A percentile compares a stretch with the other conserved stretches of the same genome.
Conservation (phyloP, 129 eudicot species). For the Centaurea solstitialis region DNA sequence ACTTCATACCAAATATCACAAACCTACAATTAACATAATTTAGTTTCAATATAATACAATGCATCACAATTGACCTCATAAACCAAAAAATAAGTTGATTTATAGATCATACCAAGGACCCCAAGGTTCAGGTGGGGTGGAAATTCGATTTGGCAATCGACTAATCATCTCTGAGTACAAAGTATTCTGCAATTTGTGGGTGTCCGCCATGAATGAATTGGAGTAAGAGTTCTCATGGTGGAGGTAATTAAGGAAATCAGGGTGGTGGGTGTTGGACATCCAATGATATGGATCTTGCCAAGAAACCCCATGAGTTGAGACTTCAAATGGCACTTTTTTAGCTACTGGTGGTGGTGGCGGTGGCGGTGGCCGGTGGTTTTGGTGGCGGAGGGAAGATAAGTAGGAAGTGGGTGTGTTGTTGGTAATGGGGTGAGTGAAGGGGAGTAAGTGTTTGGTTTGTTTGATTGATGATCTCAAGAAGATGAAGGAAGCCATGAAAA, state of each 20-base stretch:
- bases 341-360: slow-evolving; percentile 66
- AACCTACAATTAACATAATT: neutral
- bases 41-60: neutral
- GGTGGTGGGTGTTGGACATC: slow-evolving; percentile 81
- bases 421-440: slow-evolving; percentile 22
- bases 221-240: slow-evolving; percentile 63
- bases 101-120: slow-evolving; percentile 64
- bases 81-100: neutral
- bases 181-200: slow-evolving; percentile 41
- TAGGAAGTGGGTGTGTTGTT: slow-evolving; percentile 16
- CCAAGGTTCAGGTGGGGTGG: slow-evolving; percentile 83
- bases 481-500: slow-evolving; percentile 27
- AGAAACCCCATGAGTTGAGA: slow-evolving; percentile 60
- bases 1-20: neutral
- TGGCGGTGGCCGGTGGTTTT: slow-evolving; percentile 16
- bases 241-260: slow-evolving; percentile 67
- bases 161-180: slow-evolving; percentile 65
- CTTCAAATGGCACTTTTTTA: slow-evolving; percentile 60
- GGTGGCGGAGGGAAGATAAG: slow-evolving; percentile 47
- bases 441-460: slow-evolving; percentile 16
- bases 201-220: slow-evolving; percentile 75
- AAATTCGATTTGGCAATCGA: slow-evolving; percentile 57
- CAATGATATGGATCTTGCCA: slow-evolving; percentile 87
- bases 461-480: slow-evolving; percentile 30
- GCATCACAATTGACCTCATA: neutral